Percentiles rank a stretch among this genome's conserved stretches.
These are phyloP conservation scores for Fraxinus ornus DNA, from an alignment of 305 asterid genomes.

Conservation along the genomic window DNA sequence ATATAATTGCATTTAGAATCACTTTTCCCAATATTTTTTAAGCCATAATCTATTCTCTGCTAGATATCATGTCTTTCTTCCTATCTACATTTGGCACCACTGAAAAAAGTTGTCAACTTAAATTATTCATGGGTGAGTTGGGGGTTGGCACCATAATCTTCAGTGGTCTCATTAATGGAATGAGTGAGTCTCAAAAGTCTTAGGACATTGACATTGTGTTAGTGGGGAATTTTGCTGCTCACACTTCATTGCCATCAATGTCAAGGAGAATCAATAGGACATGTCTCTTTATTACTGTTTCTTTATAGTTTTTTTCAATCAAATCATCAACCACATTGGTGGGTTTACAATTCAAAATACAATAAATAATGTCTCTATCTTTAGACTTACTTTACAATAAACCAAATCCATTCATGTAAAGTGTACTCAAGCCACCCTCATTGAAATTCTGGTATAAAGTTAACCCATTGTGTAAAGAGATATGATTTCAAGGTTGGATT, in stretches of 20 bases:
- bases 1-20: conserved; percentile 11
- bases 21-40: conserved; percentile 4
- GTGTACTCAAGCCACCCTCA: conserved; percentile 1
- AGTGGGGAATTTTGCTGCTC: not conserved
- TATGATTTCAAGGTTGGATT: not conserved
- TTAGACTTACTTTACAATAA: not conserved
- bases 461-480: not conserved
- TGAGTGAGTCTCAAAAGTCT: not conserved
- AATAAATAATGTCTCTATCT: not conserved
- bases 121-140: not conserved
- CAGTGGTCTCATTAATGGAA: not conserved
- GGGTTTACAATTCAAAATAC: conserved; percentile 2
- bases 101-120: conserved; percentile 7
- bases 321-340: not conserved
- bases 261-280: not conserved
- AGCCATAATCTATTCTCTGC: conserved; percentile 4
- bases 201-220: not conserved
- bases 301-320: not conserved
- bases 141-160: conserved; percentile 1
- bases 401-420: not conserved
- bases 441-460: conserved; percentile 2
- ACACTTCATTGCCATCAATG: not conserved
- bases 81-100: conserved; percentile 32
- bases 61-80: conserved; percentile 20
- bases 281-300: not conserved